Evolutionary conservation across 2,329 filamentous ascomycete genomes (phyloP).

Genomic region (Xylariaceae sp.): DNA sequence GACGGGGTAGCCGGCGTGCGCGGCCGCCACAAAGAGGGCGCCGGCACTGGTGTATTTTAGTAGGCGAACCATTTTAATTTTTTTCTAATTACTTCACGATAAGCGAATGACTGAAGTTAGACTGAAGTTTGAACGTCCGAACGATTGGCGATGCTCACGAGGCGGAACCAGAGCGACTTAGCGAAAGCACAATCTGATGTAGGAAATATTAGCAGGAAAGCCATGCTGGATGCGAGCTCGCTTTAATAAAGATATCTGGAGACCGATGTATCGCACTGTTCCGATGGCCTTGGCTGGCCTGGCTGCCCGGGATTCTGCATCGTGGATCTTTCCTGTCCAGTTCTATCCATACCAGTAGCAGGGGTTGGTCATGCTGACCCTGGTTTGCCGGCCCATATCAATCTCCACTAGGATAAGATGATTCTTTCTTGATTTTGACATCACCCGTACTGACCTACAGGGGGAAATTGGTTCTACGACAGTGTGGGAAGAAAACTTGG

Average conservation of each 20-base stretch:
- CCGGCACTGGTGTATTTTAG: conserved; percentile 37
- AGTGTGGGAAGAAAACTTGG: conserved; percentile 8
- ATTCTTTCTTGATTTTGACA: neutral
- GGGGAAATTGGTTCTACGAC: neutral
- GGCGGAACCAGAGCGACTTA: conserved; percentile 13
- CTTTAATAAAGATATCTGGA: conserved; percentile 14
- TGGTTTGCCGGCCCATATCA: conserved; percentile 8
- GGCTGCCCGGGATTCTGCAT: conserved; percentile 11
- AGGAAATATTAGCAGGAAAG: conserved; percentile 7
- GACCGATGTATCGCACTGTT: conserved; percentile 7
- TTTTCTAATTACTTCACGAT: conserved; percentile 11
- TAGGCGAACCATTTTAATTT: conserved; percentile 33
- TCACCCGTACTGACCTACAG: conserved; percentile 17
- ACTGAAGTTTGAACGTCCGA: conserved; percentile 31
- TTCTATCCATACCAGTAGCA: conserved; percentile 18
- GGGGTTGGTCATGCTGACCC: conserved; percentile 7
- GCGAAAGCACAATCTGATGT: conserved; percentile 17
- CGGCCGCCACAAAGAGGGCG: conserved; percentile 35
- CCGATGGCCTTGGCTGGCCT: conserved; percentile 19
- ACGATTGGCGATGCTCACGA: conserved; percentile 15
- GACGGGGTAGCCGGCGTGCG: conserved; percentile 26
- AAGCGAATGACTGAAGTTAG: conserved; percentile 39
- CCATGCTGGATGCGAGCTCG: conserved; percentile 5
- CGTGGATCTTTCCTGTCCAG: conserved; percentile 8
- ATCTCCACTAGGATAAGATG: conserved; percentile 11